Percentiles rank a stretch among this genome's conserved stretches.
These are phyloP conservation scores for Lodderomyces elongisporus DNA, from an alignment of 1,139 yeast species.

Conservation along the genomic window DNA sequence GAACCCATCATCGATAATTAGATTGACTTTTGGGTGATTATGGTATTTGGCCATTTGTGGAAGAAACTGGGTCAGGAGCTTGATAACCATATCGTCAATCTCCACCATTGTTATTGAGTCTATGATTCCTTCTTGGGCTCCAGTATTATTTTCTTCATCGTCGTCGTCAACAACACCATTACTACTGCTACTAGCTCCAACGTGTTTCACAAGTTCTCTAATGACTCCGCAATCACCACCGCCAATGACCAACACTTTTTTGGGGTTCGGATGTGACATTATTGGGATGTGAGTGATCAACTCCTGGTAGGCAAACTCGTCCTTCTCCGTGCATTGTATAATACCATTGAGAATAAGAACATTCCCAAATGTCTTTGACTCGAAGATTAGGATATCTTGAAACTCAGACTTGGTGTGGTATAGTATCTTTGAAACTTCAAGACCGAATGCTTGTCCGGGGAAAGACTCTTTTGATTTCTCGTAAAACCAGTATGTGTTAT, in stretches of 20 bases:
- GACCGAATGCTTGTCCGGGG: slow-evolving; percentile 44
- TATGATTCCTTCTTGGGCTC: no score
- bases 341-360: slow-evolving; percentile 84
- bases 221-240: slow-evolving; percentile 95
- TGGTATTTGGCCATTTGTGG: slow-evolving; percentile 77
- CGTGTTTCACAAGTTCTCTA: slow-evolving; percentile 79
- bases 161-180: no score
- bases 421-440: slow-evolving; percentile 30
- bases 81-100: slow-evolving; percentile 83
- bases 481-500: slow-evolving; percentile 36
- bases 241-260: slow-evolving; percentile 77
- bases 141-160: slow-evolving; percentile 25
- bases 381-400: slow-evolving; percentile 61
- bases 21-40: slow-evolving; percentile 65
- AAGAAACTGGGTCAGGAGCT: slow-evolving; percentile 66
- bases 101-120: slow-evolving; percentile 79
- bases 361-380: slow-evolving; percentile 72
- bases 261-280: slow-evolving; percentile 69
- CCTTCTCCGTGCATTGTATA: slow-evolving; percentile 84
- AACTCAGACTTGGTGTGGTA: slow-evolving; percentile 33
- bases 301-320: slow-evolving; percentile 88
- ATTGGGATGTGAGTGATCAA: slow-evolving; percentile 79
- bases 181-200: slow-evolving; percentile 17
- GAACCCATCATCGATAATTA: slow-evolving; percentile 86
- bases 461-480: slow-evolving; percentile 33